These are phyloP conservation scores for Flaveria robusta DNA, from an alignment of 129 eudicot species.

Conservation along the genomic window DNA sequence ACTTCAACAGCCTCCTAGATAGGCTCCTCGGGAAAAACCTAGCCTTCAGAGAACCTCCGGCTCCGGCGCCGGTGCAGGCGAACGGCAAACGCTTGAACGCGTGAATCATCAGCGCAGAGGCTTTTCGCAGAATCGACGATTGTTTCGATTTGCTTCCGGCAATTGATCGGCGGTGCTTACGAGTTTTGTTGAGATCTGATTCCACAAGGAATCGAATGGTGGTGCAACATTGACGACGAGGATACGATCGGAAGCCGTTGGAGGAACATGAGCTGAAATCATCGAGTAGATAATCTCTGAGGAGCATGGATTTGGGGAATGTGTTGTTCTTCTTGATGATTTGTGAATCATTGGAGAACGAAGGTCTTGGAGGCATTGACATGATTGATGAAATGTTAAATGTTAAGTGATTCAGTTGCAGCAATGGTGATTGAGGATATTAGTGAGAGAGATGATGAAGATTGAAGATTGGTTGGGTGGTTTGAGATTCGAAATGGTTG, in stretches of 20 bases:
- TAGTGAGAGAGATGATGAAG: constrained; percentile 7
- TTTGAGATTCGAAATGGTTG: no score
- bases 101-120: constrained; percentile 48
- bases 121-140: constrained; percentile 50
- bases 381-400: no score
- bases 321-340: constrained; percentile 31
- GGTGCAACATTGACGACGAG: constrained; percentile 76
- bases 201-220: constrained; percentile 59
- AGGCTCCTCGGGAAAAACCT: constrained; percentile 40
- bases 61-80: neutral
- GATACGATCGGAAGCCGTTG: constrained; percentile 77
- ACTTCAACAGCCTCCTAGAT: constrained; percentile 53
- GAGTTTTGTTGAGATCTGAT: constrained; percentile 39
- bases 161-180: neutral
- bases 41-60: neutral
- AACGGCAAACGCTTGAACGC: constrained; percentile 67
- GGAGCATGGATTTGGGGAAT: constrained; percentile 42
- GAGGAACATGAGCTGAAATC: constrained; percentile 89
- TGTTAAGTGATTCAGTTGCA: no score
- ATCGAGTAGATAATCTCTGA: constrained; percentile 66
- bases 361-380: constrained; percentile 27
- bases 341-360: constrained; percentile 42
- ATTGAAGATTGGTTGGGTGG: neutral
- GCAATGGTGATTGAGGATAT: neutral
- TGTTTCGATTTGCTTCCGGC: constrained; percentile 29